phyloP scores from a whole-genome alignment of 2,329 filamentous ascomycete genomes.

The Cladosporium sp. region DNA sequence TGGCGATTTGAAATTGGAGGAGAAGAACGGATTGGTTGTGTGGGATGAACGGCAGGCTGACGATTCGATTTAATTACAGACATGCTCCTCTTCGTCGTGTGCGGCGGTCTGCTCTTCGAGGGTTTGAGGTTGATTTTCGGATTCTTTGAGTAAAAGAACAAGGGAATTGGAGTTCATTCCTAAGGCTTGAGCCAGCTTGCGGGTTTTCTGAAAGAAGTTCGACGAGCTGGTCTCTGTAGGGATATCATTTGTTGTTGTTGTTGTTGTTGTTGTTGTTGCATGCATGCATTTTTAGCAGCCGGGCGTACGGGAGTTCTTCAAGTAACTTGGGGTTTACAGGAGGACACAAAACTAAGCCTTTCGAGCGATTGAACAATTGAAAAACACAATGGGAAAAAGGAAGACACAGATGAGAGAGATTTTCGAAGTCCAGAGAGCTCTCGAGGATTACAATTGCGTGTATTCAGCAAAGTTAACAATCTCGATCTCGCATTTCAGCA shows the following conservation, averaged over 20 bases:
- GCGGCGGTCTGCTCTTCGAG: constrained; percentile 62
- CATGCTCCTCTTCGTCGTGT: constrained; percentile 62
- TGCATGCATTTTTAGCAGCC: not conserved
- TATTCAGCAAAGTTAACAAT: not conserved
- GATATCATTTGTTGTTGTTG: not conserved
- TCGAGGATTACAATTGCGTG: not conserved
- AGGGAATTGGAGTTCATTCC: too few relatives aligned
- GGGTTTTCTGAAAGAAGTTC: too few relatives aligned
- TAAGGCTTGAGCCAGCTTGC: too few relatives aligned
- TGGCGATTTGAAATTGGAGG: not conserved
- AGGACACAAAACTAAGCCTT: not conserved
- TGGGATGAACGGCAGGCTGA: too few relatives aligned
- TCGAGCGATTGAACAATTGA: not conserved
- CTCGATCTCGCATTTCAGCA: not conserved
- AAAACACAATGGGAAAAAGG: not conserved
- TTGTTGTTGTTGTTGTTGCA: not conserved
- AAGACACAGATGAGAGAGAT: not conserved
- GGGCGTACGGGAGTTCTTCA: not conserved
- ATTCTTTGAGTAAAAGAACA: constrained; percentile 6
- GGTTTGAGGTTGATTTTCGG: constrained; percentile 51
- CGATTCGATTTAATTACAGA: constrained; percentile 44
- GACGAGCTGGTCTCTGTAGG: not conserved
- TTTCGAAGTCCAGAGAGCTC: too few relatives aligned
- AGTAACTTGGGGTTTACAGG: not conserved
- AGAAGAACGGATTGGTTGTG: too few relatives aligned